These are phyloP conservation scores for Lupinus albus DNA, from an alignment of 306 rosid species.

Conservation along the genomic window DNA sequence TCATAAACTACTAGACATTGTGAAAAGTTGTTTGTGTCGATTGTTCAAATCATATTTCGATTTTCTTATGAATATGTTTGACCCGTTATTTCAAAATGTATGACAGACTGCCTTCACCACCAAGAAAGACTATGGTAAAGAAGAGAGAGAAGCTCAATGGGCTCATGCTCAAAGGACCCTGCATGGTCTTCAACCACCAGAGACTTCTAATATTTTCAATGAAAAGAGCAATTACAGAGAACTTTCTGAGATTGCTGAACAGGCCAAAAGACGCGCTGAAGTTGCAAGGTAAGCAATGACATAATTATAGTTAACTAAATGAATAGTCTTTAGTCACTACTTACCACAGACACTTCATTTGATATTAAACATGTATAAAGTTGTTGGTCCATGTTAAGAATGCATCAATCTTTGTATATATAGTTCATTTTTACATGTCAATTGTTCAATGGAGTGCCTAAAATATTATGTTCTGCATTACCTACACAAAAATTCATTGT, in stretches of 20 bases:
- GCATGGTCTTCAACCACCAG: slow-evolving; percentile 95
- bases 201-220: slow-evolving; percentile 53
- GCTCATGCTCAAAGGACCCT: slow-evolving; percentile 97
- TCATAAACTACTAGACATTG: no score
- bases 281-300: slow-evolving; percentile 76
- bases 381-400: not conserved
- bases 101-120: slow-evolving; percentile 94
- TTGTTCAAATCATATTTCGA: not conserved
- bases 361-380: not conserved
- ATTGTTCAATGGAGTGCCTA: not conserved
- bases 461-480: no score
- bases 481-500: not conserved
- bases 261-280: slow-evolving; percentile 96
- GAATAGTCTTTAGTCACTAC: not conserved
- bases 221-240: slow-evolving; percentile 91
- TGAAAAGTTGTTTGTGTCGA: no score
- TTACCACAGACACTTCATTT: not conserved
- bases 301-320: not conserved
- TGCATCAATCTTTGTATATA: not conserved
- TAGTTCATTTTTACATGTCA: not conserved
- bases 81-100: slow-evolving; percentile 27
- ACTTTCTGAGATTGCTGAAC: slow-evolving; percentile 96
- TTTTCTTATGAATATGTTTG: slow-evolving; percentile 9
- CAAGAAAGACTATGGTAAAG: slow-evolving; percentile 97
- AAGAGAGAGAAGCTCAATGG: slow-evolving; percentile 99